Base-by-base conservation (phyloP, 2,329 filamentous ascomycete genomes). In the Exophiala oligosperma region DNA sequence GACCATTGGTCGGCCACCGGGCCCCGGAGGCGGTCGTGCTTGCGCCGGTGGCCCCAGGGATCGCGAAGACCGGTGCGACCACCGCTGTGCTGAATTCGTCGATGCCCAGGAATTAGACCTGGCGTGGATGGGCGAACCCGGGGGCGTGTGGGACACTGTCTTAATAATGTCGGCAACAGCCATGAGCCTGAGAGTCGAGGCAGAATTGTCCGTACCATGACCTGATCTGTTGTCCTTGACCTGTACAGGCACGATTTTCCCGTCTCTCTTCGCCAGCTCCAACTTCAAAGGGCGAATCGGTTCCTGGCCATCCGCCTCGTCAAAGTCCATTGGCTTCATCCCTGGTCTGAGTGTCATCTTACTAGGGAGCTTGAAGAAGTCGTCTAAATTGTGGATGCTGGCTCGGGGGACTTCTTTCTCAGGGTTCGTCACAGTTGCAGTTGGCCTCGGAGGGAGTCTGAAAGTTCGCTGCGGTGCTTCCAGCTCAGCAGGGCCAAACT, bases 1-100 rank as follows among this genome's bases (percentile, higher is more conserved):
- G 26, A 67, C 63, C 65, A 67, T 67, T 3, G 54, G 24, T 46
- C 63, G 55, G 9, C 64, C 66, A 35, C 58, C 61, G 3, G 66
- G 66, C 8, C 51, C 61, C 1, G 66, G 63, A 2, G 66, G 66
- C 7, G 64, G 50, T 21, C 63, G 61, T 54, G 63, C 64, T 49
- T 56, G 54, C 23, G 49, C 57, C 7, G 61, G 59, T 12, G 61
- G 56, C 9, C 59, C 61, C 9, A 63, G 49, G 17, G 57, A 56
- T 7, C 41, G 50, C 8, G 59, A 59, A 29, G 63, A 61, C 46
- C 55, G 54, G 32, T 61, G 55, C 14, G 60, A 63, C 54, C 53
- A 62, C 23, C 49, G 59, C 44, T 58, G 61, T 43, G 52, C 60
- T 40, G 61, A 62, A 41, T 54, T 63, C 40, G 49, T 53, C 49